Base-by-base conservation (phyloP, 2,329 filamentous ascomycete species). In the Epichloe amarillans region DNA sequence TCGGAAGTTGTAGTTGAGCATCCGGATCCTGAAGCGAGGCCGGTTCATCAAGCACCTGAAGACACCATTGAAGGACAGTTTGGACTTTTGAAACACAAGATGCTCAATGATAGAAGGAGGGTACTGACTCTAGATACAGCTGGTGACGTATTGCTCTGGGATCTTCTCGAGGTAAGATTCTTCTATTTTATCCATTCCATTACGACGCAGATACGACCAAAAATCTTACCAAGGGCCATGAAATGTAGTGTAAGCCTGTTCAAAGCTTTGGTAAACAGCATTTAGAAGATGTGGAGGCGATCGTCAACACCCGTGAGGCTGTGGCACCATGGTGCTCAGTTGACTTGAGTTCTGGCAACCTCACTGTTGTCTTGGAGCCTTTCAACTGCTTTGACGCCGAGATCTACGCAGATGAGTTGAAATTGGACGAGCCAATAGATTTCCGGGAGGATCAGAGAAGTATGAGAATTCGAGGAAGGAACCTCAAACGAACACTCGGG, bases 331-430 rank as follows among this genome's bases (percentile, higher is more conserved):
- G 93, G 93, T 98, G 93, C 64, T 88, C 88, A 2, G 86, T 97
- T 49, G 89, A 98, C 62, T 90, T 91, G 19, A 84, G 91, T 58
- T 97, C 91, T 4, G 93, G 93, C 37, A 88, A 87, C 55, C 72
- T 98, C 50, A 91, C 89, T 2, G 91, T 96, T 3, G 84, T 94
- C 17, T 68, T 98, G 17, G 93, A 98, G 62, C 88, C 90, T 40
- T 94, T 93, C 61, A 94, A 94, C 58, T 96, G 90, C 64, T 98
- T 98, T 59, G 93, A 98, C 67, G 93, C 90, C 15, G 93, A 98
- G 62, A 86, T 95, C 66, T 98, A 98, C 64, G 91, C 89, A 1
- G 93, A 98, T 63, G 90, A 97, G 67, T 71, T 94, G 37, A 74
- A 82, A 40, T 59, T 91, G 50, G 77, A 85, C 11, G 83, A 88